phyloP scores from a whole-genome alignment of 257 asterid species.

The Salvia splendens region DNA sequence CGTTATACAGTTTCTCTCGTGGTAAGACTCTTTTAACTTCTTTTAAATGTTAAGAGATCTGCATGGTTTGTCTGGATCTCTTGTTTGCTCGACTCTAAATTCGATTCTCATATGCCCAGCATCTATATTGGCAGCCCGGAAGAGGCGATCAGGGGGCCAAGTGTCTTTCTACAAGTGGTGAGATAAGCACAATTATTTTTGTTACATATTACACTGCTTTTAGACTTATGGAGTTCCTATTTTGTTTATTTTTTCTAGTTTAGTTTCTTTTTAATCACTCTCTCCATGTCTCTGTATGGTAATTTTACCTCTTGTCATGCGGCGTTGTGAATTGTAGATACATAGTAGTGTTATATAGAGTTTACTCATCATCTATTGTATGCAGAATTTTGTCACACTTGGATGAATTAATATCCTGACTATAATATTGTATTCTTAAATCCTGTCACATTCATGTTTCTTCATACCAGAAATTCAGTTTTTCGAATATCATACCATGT shows the following conservation, averaged over 20 bases:
- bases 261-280: constrained; percentile 32
- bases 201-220: constrained; percentile 32
- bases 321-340: constrained; percentile 49
- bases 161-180: constrained; percentile 56
- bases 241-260: constrained; percentile 37
- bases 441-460: background rate
- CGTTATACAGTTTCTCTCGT: constrained; percentile 32
- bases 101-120: constrained; percentile 41
- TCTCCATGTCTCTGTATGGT: constrained; percentile 36
- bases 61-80: constrained; percentile 7
- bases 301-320: constrained; percentile 36
- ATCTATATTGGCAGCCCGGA: constrained; percentile 31
- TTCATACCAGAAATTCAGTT: background rate
- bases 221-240: constrained; percentile 36
- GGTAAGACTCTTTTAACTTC: constrained; percentile 37
- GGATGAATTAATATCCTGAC: constrained; percentile 12
- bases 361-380: constrained; percentile 33
- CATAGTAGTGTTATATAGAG: constrained; percentile 34
- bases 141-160: constrained; percentile 45
- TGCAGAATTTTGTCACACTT: constrained; percentile 32
- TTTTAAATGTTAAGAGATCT: constrained; percentile 16
- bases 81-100: constrained; percentile 8
- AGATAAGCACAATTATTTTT: constrained; percentile 53
- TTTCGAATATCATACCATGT: too few relatives aligned
- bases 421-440: constrained; percentile 14